These are phyloP conservation scores for Daldinia vernicosa DNA, from an alignment of 495 filamentous ascomycete species.

Conservation along the genomic window DNA sequence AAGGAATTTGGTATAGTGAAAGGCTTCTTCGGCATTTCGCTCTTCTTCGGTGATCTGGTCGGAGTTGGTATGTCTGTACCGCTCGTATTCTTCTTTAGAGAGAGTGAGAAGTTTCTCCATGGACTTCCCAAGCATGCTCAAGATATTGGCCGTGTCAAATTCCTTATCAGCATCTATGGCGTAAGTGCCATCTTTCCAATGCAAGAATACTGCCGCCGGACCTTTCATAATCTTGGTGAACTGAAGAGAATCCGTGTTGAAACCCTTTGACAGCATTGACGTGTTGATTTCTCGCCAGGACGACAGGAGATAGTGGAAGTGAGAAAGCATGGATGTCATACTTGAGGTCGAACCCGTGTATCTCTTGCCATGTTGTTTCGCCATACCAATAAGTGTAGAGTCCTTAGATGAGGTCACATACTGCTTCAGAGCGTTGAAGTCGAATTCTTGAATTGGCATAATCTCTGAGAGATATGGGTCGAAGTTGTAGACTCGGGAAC, in stretches of 20 bases:
- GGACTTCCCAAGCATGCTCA: conserved; percentile 89
- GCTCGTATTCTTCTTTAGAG: conserved; percentile 80
- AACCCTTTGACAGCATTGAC: conserved; percentile 68
- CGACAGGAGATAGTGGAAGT: conserved; percentile 94
- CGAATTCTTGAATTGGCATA: conserved; percentile 91
- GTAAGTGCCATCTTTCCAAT: conserved; percentile 84
- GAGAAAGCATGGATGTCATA: conserved; percentile 86
- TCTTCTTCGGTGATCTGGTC: conserved; percentile 72
- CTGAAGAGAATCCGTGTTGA: conserved; percentile 63
- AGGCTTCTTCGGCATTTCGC: conserved; percentile 73
- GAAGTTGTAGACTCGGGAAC: conserved; percentile 91
- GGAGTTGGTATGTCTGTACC: conserved; percentile 73
- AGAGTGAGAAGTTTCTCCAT: conserved; percentile 97
- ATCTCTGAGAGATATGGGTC: conserved; percentile 91
- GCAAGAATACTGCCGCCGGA: conserved; percentile 83
- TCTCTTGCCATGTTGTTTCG: conserved; percentile 72
- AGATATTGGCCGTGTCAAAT: conserved; percentile 82
- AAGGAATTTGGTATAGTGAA: conserved; percentile 86
- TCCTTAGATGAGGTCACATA: conserved; percentile 94
- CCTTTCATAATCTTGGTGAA: conserved; percentile 77
- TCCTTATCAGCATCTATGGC: conserved; percentile 99
- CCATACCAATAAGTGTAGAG: conserved; percentile 68
- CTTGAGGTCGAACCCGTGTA: conserved; percentile 96
- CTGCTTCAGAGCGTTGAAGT: conserved; percentile 82
- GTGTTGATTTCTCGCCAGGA: conserved; percentile 78